Base-by-base conservation (phyloP, 176 grass and related monocot species). In the Zoysia japonica region DNA sequence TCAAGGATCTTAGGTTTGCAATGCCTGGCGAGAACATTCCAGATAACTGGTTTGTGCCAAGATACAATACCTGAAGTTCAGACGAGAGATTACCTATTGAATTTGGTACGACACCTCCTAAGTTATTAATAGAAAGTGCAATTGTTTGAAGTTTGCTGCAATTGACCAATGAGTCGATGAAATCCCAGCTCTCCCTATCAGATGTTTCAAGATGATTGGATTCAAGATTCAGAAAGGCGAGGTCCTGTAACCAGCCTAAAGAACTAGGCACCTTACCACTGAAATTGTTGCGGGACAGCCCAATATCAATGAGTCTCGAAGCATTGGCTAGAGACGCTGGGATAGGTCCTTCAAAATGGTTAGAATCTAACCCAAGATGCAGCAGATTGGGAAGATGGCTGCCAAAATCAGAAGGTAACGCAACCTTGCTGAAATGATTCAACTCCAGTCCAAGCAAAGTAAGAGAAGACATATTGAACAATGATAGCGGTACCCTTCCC, bases 271-370 rank as follows among this genome's bases (percentile, higher is more conserved):
- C 42, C 14, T 9, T 66, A 45, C 64, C 64, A 80, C 47, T 52
- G 51, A 80, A 80, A 80, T 70, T 19, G 53, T 80, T 80, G 12
- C 6, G 0, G n/a, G 65, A 54, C 10, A 80, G 8, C 15, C 35
- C 14, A 12, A 80, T 36, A 44, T 56, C 11, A 16, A 70, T 20
- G 8, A 80, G 48, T 11, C 9, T 56, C 49, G 78, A 70, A 70
- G 78, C 78, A 68, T 80, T 80, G 1, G 63, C 59, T 43, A 80
- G 10, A 59, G 78, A 80, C 55, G 78, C 51, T 50, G 77, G 77
- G 17, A 80, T 80, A 54, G 67, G 17, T 3, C 78, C 78, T 19
- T 54, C 67, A 47, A 80, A 80, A 70, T 60, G 36, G 53, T 80
- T 80, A 20, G 5, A 35, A 19, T 54, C 78, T 41, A 80, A 44